These are phyloP conservation scores for Daldinia concentrica DNA, from an alignment of 495 filamentous ascomycete species.

Conservation along the genomic window DNA sequence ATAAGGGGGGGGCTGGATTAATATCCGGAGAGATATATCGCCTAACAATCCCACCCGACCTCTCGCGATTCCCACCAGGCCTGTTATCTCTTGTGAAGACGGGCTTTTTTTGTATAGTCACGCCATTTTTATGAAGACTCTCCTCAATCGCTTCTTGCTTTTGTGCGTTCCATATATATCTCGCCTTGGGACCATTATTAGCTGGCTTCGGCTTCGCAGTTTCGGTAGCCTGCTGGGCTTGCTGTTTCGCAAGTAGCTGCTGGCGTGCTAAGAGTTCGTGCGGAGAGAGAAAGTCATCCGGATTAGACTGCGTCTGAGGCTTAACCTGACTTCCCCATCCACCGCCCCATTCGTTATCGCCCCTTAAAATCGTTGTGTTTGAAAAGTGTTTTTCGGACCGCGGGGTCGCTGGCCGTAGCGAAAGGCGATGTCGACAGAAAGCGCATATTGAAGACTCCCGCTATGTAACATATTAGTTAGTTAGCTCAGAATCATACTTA, in stretches of 20 bases:
- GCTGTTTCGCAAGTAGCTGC: slow-evolving; percentile 22
- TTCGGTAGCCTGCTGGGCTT: slow-evolving; percentile 9
- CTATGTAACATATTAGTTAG: slow-evolving; percentile 14
- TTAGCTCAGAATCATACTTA: slow-evolving; percentile 16
- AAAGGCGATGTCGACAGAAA: slow-evolving; percentile 44
- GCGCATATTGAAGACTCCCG: slow-evolving; percentile 45
- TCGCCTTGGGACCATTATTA: slow-evolving; percentile 12
- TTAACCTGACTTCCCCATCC: slow-evolving; percentile 23
- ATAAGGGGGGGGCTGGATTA: not conserved
- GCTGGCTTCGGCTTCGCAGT: slow-evolving; percentile 7
- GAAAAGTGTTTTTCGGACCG: slow-evolving; percentile 34
- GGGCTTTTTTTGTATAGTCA: not conserved
- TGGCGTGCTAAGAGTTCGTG: slow-evolving; percentile 36
- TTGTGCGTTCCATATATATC: slow-evolving; percentile 29
- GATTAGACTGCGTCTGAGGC: not conserved
- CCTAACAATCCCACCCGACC: not conserved
- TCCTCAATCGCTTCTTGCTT: slow-evolving; percentile 32
- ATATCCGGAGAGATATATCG: not conserved
- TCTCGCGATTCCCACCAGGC: too few relatives aligned
- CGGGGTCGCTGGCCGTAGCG: slow-evolving; percentile 14
- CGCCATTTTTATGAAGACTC: slow-evolving; percentile 19
- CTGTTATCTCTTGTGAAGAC: not conserved
- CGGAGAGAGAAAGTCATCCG: slow-evolving; percentile 25
- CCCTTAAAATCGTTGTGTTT: slow-evolving; percentile 7
- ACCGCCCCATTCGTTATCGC: slow-evolving; percentile 31